phyloP scores from a whole-genome alignment of 768 basidiomycete species.

The Neoboletus brunneissimus region DNA sequence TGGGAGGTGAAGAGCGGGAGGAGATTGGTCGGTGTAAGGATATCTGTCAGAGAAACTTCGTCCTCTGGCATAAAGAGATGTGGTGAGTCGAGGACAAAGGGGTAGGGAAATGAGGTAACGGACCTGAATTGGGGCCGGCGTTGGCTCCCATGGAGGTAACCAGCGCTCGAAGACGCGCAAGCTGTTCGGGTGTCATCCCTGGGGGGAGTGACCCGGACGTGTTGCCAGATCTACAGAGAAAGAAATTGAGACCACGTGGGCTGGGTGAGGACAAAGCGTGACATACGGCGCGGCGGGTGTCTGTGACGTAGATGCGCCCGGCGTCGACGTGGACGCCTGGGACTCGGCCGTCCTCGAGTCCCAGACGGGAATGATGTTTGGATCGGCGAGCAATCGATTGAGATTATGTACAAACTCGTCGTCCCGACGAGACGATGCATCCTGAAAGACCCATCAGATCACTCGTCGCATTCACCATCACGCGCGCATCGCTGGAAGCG shows the following conservation, averaged over 20 bases:
- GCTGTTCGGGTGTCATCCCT: constrained; percentile 56
- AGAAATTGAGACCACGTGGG: background rate
- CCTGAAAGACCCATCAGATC: constrained; percentile 38
- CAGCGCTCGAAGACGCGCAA: constrained; percentile 58
- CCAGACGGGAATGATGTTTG: constrained; percentile 63
- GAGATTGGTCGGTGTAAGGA: constrained; percentile 73
- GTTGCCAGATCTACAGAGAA: constrained; percentile 8
- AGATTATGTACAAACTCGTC: constrained; percentile 71
- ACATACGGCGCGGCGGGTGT: constrained; percentile 33
- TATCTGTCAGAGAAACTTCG: constrained; percentile 68
- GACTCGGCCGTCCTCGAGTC: constrained; percentile 37
- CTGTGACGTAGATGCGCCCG: constrained; percentile 30
- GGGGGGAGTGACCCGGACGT: constrained; percentile 6
- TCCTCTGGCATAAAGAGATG: constrained; percentile 18
- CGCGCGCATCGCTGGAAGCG: background rate
- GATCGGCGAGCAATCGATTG: constrained; percentile 67
- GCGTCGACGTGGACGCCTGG: constrained; percentile 47
- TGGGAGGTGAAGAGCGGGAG: constrained; percentile 66
- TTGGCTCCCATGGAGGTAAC: constrained; percentile 45
- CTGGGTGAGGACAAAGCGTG: too few relatives aligned
- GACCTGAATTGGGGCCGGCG: constrained; percentile 17
- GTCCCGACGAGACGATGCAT: constrained; percentile 64
- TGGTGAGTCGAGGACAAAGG: background rate
- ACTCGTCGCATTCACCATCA: background rate
- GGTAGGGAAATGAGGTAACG: background rate